Evolutionary conservation across 768 basidiomycete species (phyloP).

Genomic region (Suillus ampliporus): DNA sequence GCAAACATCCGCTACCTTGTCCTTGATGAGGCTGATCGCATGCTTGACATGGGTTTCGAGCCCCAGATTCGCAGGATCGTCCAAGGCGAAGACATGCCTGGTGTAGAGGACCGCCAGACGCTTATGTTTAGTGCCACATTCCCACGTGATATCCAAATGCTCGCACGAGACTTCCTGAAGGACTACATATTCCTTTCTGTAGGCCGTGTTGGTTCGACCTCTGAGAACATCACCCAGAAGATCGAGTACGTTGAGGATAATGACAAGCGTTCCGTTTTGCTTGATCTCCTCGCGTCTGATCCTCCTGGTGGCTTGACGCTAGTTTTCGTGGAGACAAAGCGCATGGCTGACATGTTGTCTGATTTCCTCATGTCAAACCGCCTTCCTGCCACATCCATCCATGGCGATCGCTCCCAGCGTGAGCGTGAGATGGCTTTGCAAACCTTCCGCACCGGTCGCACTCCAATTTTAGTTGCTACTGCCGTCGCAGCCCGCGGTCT

Average conservation of each 20-base stretch:
- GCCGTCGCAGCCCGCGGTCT: constrained; percentile 99
- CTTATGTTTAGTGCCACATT: constrained; percentile 99
- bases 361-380: constrained; percentile 88
- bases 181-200: constrained; percentile 99
- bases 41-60: constrained; percentile 99
- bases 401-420: constrained; percentile 96
- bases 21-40: constrained; percentile 98
- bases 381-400: constrained; percentile 94
- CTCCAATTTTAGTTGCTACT: constrained; percentile 96
- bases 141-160: constrained; percentile 98
- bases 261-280: constrained; percentile 95
- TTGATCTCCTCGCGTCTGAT: constrained; percentile 90
- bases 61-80: constrained; percentile 99
- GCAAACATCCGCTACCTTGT: constrained; percentile 98
- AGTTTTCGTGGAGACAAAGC: constrained; percentile 99
- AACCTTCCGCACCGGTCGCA: constrained; percentile 94
- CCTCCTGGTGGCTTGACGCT: constrained; percentile 77
- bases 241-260: constrained; percentile 97
- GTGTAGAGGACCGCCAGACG: constrained; percentile 87
- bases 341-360: constrained; percentile 98
- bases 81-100: constrained; percentile 99
- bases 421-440: constrained; percentile 96
- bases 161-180: constrained; percentile 94
- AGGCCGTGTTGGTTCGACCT: constrained; percentile 97
- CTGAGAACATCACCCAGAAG: constrained; percentile 99